Evolutionary conservation across 768 basidiomycete genomes (phyloP), one percentile per base, ranked within the genome.

Genomic region (Lentinula sp.): DNA sequence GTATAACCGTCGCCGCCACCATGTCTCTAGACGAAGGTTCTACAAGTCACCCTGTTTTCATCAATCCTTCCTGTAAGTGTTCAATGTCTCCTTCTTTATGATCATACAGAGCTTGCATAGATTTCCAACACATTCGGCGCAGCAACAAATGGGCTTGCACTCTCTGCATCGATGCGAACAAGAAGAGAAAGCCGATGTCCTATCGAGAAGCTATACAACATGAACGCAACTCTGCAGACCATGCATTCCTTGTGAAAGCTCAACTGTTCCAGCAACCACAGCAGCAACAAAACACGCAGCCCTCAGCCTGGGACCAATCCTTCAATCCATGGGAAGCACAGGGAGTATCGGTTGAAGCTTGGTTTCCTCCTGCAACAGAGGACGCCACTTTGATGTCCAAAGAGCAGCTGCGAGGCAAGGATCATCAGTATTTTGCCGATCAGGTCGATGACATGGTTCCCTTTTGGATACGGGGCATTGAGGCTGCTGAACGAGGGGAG

Each of bases 401-500:
- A 28, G 59, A 52, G 21, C 48, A 55, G 53, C 31, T 61, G 8
- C 51, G 53, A n/a, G 16, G 32, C 28, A 49, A 51, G 16, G 63
- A 63, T 16, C 59, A 57, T 31, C 59, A 45, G 15, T 50, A 57
- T 28, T 61, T 68, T 52, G 75, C 82, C n/a, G 81, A 83, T 62
- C 73, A 78, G 10, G 74, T 82, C 23, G 70, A 71, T 40, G 81
- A 83, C 65, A 65, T 82, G 64, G 76, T 85, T 37, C 78, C 79
- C 3, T 84, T 83, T 68, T 85, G 84, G 84, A 73, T 75, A 48
- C 69, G 75, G 11, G 80, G 77, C 0, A 71, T 85, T 5, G 71
- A 75, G 51, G 81, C 80, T 1, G 83, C 80, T 21, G 74, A 76
- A 70, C 72, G 72, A 15, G 81, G 79, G 4, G 73, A 78, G 45